Evolutionary conservation across 1,139 yeast species (phyloP), one percentile per base, ranked within the genome.

Genomic region (Sugiyamaella xylanicola): DNA sequence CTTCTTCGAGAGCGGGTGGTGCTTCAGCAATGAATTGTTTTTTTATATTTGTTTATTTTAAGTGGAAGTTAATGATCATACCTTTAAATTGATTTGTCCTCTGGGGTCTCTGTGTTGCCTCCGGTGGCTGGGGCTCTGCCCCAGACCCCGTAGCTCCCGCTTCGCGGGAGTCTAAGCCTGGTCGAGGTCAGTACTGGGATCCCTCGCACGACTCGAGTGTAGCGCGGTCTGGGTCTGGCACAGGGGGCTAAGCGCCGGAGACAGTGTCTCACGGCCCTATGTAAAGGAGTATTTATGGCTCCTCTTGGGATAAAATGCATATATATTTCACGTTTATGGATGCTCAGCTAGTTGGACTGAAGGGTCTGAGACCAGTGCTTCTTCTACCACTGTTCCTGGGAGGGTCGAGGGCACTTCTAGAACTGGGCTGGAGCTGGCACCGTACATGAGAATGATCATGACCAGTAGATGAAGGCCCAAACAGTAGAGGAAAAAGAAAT

Each of bases 401-500:
- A 39, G 20, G 5, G 54, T 17, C 15, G 53, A 22, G 9, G 53
- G 45, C 4, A 53, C 53, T 25, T 37, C 49, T 4, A 49, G 48
- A 2, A 25, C 41, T 4, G 55, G 55, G 19, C 48, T 46, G 19
- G 49, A 22, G 19, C 16, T 36, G 19, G 41, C 53, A 25, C 58
- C 62, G 45, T 61, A 56, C 48, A 59, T 48, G 13, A 64, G 54
- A 7, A 86, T 79, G 59, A 83, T 65, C 83, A 88, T 81, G 22
- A 90, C 88, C 41, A 90, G 70, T 15, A 85, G 74, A 70, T 93
- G 98, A 57, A 93, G 74, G 3, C 87, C 86, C 15, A 84, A 65
- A 64, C 95, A 87, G 70, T 93, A 93, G 2, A 78, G 75, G 57
- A 88, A 77, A 69, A 91, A 90, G 36, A 88, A 68, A 78, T 85